phyloP scores from a whole-genome alignment of 2,329 filamentous ascomycete genomes.

The Calonectria pseudoreteaudii region DNA sequence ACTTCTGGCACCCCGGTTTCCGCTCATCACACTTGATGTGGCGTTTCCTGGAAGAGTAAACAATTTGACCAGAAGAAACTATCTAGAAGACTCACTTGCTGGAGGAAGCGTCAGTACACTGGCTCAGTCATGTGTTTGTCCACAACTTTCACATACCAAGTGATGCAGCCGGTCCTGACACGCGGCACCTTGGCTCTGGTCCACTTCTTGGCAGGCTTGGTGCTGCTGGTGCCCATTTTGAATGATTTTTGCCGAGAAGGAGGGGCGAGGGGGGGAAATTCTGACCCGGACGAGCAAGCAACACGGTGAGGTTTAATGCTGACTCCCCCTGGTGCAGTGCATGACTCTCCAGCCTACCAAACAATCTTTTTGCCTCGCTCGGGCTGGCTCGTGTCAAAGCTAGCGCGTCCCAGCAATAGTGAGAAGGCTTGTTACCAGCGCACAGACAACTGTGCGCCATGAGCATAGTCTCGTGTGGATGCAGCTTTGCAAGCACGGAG shows the following conservation, averaged over 20 bases:
- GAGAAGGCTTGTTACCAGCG: background rate
- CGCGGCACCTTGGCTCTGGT: background rate
- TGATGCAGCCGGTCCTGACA: background rate
- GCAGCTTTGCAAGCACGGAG: background rate
- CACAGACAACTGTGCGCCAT: background rate
- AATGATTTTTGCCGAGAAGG: background rate
- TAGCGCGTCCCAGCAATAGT: background rate
- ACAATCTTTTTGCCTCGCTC: background rate
- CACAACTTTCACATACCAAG: background rate
- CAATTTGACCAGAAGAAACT: background rate
- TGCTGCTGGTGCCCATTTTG: background rate
- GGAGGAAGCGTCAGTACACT: background rate
- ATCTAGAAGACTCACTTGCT: background rate
- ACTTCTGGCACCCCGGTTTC: background rate
- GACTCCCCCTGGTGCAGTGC: background rate
- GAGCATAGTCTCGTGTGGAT: background rate
- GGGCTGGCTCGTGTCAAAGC: background rate
- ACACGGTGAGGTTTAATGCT: background rate
- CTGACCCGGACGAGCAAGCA: background rate
- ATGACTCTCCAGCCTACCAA: too few species aligned
- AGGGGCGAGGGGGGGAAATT: background rate
- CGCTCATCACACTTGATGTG: slow-evolving; percentile 5
- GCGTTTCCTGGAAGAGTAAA: background rate
- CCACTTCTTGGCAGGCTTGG: background rate
- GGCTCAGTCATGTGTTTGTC: too few species aligned